These are phyloP conservation scores for Neofusicoccum umdonicola DNA, from an alignment of 2,329 filamentous ascomycete species.

Conservation along the genomic window DNA sequence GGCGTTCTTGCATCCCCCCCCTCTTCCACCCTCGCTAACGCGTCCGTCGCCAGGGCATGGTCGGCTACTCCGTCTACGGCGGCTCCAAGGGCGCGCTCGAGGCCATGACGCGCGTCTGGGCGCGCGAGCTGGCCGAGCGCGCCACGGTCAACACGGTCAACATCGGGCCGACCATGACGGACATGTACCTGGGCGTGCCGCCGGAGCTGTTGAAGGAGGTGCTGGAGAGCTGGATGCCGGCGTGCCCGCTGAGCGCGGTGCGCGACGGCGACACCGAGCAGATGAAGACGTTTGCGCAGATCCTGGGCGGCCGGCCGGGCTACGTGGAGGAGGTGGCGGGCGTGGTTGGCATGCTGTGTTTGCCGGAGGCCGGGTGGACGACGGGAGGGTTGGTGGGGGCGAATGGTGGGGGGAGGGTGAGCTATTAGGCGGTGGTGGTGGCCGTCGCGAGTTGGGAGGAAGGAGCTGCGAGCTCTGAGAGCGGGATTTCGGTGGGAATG, in stretches of 20 bases:
- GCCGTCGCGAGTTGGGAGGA: too few relatives aligned
- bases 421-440: not conserved
- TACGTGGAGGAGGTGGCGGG: conserved; percentile 17
- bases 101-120: conserved; percentile 17
- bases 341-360: not conserved
- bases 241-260: not conserved
- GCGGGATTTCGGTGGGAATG: too few relatives aligned
- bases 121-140: conserved; percentile 14
- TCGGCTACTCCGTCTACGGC: conserved; percentile 7
- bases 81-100: conserved; percentile 18
- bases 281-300: not conserved
- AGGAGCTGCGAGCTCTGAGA: too few relatives aligned
- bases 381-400: conserved; percentile 12
- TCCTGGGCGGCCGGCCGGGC: conserved; percentile 6
- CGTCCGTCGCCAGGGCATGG: not conserved
- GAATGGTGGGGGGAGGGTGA: conserved; percentile 15
- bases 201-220: not conserved
- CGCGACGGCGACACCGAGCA: not conserved
- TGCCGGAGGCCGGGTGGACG: not conserved
- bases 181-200: conserved; percentile 15
- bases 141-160: conserved; percentile 19
- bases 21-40: too few relatives aligned
- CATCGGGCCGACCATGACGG: conserved; percentile 17
- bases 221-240: conserved; percentile 7
- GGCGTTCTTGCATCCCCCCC: too few relatives aligned